Percentiles rank a stretch among this genome's conserved stretches.
phyloP scores from a whole-genome alignment of 2,329 filamentous ascomycete genomes.

The Penicillium sp. region DNA sequence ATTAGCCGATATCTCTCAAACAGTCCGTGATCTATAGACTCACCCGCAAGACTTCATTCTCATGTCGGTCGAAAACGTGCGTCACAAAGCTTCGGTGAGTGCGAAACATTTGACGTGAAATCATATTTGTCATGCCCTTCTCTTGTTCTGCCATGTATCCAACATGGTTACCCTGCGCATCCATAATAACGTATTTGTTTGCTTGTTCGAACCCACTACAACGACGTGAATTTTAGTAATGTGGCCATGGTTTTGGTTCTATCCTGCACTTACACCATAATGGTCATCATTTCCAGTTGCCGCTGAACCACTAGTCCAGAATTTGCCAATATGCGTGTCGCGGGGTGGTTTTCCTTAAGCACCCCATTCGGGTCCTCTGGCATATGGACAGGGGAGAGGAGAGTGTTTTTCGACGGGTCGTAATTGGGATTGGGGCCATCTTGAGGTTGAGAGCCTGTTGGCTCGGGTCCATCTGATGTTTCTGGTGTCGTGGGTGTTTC shows the following conservation, averaged over 20 bases:
- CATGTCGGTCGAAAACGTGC: constrained; percentile 63
- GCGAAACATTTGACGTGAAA: constrained; percentile 61
- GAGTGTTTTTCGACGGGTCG: constrained; percentile 45
- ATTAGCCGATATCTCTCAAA: constrained; percentile 7
- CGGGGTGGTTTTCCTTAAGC: constrained; percentile 60
- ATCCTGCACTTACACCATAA: constrained; percentile 51
- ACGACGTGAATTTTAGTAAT: constrained; percentile 2
- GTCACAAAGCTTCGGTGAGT: constrained; percentile 66
- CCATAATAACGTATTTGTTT: constrained; percentile 66
- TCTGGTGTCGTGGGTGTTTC: constrained; percentile 9
- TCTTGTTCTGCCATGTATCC: constrained; percentile 67
- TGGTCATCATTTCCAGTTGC: constrained; percentile 66
- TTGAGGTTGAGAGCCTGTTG: constrained; percentile 20
- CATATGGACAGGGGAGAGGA: constrained; percentile 62
- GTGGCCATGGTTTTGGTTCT: background rate
- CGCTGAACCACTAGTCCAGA: constrained; percentile 63
- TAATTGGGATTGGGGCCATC: constrained; percentile 46
- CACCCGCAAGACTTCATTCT: constrained; percentile 60
- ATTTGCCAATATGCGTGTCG: constrained; percentile 59
- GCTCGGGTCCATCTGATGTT: constrained; percentile 4
- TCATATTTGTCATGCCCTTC: constrained; percentile 56
- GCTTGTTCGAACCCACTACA: constrained; percentile 63
- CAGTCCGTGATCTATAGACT: constrained; percentile 5
- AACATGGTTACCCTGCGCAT: constrained; percentile 63
- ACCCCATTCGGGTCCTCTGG: constrained; percentile 62